Evolutionary conservation across 2,329 filamentous ascomycete species (phyloP), one percentile per base, ranked within the genome.

Genomic region (Colletotrichum sp.): DNA sequence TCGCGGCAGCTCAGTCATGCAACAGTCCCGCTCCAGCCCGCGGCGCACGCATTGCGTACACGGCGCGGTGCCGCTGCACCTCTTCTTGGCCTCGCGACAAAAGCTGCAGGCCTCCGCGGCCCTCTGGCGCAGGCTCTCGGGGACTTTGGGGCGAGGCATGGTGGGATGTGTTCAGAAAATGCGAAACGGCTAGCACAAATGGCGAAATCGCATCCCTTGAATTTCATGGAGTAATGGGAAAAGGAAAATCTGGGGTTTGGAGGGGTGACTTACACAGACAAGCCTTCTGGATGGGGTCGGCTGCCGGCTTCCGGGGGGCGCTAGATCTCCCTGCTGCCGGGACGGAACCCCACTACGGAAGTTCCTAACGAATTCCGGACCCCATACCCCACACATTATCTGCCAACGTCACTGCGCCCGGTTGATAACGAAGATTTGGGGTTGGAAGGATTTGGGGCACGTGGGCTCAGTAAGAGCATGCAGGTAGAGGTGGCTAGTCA

Each of bases 41-140:
- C 87, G 86, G 8, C 84, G 82, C 8, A 86, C 82, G 72, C 89
- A 90, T 63, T 87, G 86, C 0, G 84, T 83, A 77, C 89, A 90
- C 2, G 89, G 89, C 4, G 86, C 86, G 1, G 83, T 84, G 13
- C 87, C 88, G 71, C 86, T 87, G 79, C 89, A 90, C 77, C 87
- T 83, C 80, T 89, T 90, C 81, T 90, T 90, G 10, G 88, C 86
- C n/a, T 84, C 83, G 32, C 88, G 85, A 77, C 89, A 90, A 8
- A 85, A 80, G 65, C 84, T 83, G 77, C 89, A 90, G 12, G 89
- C 89, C 76, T 89, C 86, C 24, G 84, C 85, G 14, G 87, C 87
- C 55, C 89, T 85, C 72, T 87, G 85, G 6, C 89, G 86, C 75
- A 89, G 86, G 64, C 86, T 85, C 3, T 87, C 87, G 21, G 84